These are phyloP conservation scores for Ophiostoma ips DNA, from an alignment of 2,329 filamentous ascomycete species.

Conservation along the genomic window DNA sequence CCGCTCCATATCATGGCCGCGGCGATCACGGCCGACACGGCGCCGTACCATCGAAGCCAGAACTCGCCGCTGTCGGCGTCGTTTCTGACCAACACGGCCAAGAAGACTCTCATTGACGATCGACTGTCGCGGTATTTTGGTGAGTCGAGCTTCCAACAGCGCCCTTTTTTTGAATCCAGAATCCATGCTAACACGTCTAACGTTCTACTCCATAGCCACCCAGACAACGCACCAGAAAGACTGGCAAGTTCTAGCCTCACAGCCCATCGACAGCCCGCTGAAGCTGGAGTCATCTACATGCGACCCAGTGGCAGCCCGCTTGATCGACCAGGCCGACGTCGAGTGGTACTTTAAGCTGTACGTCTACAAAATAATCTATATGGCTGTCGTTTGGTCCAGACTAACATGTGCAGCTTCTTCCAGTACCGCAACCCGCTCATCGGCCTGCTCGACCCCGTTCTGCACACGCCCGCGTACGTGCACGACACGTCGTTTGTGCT, in stretches of 20 bases:
- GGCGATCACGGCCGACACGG: slow-evolving; percentile 12
- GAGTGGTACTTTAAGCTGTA: slow-evolving; percentile 12
- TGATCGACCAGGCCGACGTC: slow-evolving; percentile 15
- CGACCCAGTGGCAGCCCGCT: slow-evolving; percentile 14
- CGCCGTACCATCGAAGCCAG: slow-evolving; percentile 8
- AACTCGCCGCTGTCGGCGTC: slow-evolving; percentile 7
- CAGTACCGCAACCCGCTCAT: slow-evolving; percentile 15
- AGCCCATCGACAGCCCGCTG: slow-evolving; percentile 13
- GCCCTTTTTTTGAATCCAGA: no score
- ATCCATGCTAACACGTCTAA: no score
- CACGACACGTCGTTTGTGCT: slow-evolving; percentile 16
- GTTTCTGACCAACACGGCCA: background rate
- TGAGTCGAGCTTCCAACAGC: background rate
- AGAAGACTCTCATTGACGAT: slow-evolving; percentile 11
- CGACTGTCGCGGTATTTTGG: slow-evolving; percentile 13
- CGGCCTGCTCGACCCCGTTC: slow-evolving; percentile 15
- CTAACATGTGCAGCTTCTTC: slow-evolving; percentile 13
- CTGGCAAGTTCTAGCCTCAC: slow-evolving; percentile 15
- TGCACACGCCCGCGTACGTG: slow-evolving; percentile 17
- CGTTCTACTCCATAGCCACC: slow-evolving; percentile 2
- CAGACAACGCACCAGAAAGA: slow-evolving; percentile 13
- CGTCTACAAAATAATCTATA: background rate
- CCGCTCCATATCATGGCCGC: slow-evolving; percentile 16
- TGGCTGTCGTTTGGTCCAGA: background rate
- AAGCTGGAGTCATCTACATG: slow-evolving; percentile 15